A percentile compares a stretch with the other conserved stretches of the same genome.
phyloP scores from a whole-genome alignment of 106 monocot genomes.

The Dendrobium catenatum region DNA sequence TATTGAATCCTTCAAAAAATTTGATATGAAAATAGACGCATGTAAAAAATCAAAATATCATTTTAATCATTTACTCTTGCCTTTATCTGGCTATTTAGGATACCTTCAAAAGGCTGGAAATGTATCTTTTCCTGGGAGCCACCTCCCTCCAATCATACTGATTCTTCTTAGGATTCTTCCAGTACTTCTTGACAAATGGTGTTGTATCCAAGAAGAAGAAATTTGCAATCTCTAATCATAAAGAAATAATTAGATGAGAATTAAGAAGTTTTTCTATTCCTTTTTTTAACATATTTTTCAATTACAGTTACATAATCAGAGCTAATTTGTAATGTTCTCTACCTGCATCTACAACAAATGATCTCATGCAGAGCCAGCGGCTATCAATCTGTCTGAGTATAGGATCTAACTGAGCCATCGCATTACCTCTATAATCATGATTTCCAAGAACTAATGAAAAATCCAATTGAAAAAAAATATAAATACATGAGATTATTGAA shows the following conservation, averaged over 20 bases:
- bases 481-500: neutral
- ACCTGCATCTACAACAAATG: slow-evolving; percentile 57
- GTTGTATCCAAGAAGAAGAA: slow-evolving; percentile 64
- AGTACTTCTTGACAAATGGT: slow-evolving; percentile 49
- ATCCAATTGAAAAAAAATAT: neutral
- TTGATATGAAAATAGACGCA: too few species aligned
- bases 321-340: neutral
- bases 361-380: slow-evolving; percentile 66
- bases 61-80: too few species aligned
- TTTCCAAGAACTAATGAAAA: slow-evolving; percentile 40
- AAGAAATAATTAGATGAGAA: neutral
- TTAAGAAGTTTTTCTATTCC: neutral
- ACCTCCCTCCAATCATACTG: slow-evolving; percentile 59
- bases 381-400: slow-evolving; percentile 31
- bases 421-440: slow-evolving; percentile 55
- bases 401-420: slow-evolving; percentile 39
- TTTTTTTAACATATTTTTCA: neutral
- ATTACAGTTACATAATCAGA: neutral
- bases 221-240: slow-evolving; percentile 33
- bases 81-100: too few species aligned
- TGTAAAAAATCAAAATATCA: too few species aligned
- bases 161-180: slow-evolving; percentile 26
- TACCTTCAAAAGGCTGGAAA: slow-evolving; percentile 39
- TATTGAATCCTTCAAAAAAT: too few species aligned
- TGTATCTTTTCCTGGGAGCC: slow-evolving; percentile 26